phyloP scores from a whole-genome alignment of 805 yeast genomes.

The Starmerella asiatica region DNA sequence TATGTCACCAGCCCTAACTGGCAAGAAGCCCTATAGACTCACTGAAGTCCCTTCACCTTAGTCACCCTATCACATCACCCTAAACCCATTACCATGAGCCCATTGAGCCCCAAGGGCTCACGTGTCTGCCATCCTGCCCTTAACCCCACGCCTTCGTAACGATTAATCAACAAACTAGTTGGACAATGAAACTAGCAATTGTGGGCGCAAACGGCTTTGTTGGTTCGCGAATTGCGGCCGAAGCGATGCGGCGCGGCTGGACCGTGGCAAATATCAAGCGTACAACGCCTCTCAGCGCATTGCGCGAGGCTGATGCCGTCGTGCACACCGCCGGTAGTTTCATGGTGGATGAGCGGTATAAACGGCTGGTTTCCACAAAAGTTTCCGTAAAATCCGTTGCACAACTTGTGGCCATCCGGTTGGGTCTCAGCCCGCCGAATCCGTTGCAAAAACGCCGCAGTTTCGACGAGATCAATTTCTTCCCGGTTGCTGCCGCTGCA shows the following conservation, averaged over 20 bases:
- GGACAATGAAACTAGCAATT: slow-evolving; percentile 38
- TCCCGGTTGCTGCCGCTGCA: slow-evolving; percentile 4
- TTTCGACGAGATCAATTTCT: slow-evolving; percentile 8
- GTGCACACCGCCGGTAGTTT: slow-evolving; percentile 76
- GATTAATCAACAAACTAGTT: too few species aligned
- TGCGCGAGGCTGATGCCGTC: slow-evolving; percentile 46
- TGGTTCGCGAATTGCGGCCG: slow-evolving; percentile 36
- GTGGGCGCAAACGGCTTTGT: slow-evolving; percentile 85
- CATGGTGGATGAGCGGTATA: slow-evolving; percentile 55
- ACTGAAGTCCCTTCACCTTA: too few species aligned
- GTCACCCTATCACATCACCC: too few species aligned
- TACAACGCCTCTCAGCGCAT: slow-evolving; percentile 22
- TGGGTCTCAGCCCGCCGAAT: slow-evolving; percentile 17
- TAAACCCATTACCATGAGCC: too few species aligned
- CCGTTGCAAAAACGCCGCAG: slow-evolving; percentile 14
- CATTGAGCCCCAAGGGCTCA: too few species aligned
- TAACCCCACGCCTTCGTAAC: too few species aligned
- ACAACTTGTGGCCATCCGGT: slow-evolving; percentile 22
- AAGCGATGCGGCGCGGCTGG: slow-evolving; percentile 15
- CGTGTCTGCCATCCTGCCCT: too few species aligned
- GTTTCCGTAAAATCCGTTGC: slow-evolving; percentile 6
- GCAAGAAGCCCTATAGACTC: background rate
- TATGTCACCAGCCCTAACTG: slow-evolving; percentile 6
- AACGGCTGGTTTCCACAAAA: slow-evolving; percentile 29
- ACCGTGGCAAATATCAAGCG: slow-evolving; percentile 50